Percentiles rank a stretch among this genome's conserved stretches.
These are phyloP conservation scores for Calamus simplicifolius DNA, from an alignment of 176 grass and related monocot genomes.

Conservation along the genomic window DNA sequence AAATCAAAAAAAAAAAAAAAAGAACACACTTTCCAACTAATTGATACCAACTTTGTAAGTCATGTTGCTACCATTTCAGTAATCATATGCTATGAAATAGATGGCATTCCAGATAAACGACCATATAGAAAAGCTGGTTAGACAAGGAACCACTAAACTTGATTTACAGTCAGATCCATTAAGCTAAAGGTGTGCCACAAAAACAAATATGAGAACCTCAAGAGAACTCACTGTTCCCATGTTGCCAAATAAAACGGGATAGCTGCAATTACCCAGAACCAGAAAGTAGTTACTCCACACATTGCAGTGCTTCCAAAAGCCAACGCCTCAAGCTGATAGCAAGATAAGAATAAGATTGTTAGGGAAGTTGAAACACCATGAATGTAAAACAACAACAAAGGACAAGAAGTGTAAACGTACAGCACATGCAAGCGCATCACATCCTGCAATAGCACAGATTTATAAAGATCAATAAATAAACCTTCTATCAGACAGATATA, in stretches of 20 bases:
- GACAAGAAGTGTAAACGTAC: constrained; percentile 45
- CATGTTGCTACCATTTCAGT: too few relatives aligned
- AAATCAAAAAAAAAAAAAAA: too few relatives aligned
- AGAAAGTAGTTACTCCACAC: constrained; percentile 73
- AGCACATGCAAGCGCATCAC: constrained; percentile 97
- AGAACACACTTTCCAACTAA: too few relatives aligned
- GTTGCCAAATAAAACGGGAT: constrained; percentile 93
- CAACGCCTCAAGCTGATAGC: constrained; percentile 80
- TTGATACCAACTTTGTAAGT: too few relatives aligned
- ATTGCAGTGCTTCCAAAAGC: constrained; percentile 90
- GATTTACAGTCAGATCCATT: too few relatives aligned
- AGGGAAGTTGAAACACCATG: too few relatives aligned
- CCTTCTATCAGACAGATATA: background rate
- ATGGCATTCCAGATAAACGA: too few relatives aligned
- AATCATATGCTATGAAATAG: too few relatives aligned
- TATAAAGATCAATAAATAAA: too few relatives aligned
- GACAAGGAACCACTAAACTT: too few relatives aligned
- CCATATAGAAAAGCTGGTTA: too few relatives aligned
- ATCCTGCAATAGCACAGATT: constrained; percentile 43
- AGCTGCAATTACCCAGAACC: constrained; percentile 81
- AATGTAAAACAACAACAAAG: background rate
- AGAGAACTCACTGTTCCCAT: constrained; percentile 85
- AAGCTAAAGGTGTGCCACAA: background rate
- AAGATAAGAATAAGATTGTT: background rate
- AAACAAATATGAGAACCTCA: constrained; percentile 15